Evolutionary conservation across 495 filamentous ascomycete species (phyloP).

Genomic region (Talaromyces thailandensis): DNA sequence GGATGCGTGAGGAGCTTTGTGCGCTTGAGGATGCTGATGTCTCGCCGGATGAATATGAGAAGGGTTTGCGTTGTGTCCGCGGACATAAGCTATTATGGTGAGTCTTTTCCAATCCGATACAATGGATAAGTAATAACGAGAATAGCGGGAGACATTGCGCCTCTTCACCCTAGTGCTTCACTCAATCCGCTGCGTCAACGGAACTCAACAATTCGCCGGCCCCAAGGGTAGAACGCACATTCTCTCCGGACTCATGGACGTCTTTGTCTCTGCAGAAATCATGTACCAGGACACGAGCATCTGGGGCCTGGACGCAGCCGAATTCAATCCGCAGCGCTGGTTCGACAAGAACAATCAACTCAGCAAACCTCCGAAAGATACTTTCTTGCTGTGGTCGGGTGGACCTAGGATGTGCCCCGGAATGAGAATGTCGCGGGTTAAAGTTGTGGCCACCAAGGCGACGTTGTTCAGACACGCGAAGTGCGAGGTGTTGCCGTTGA

Average conservation of each 20-base stretch:
- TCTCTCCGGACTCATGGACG: slow-evolving; percentile 19
- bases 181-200: slow-evolving; percentile 27
- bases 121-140: background rate
- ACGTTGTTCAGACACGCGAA: slow-evolving; percentile 22
- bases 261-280: slow-evolving; percentile 17
- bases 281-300: slow-evolving; percentile 32
- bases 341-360: slow-evolving; percentile 15
- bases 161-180: slow-evolving; percentile 36
- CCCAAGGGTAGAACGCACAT: slow-evolving; percentile 10
- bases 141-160: slow-evolving; percentile 41
- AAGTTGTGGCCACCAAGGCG: slow-evolving; percentile 41
- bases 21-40: slow-evolving; percentile 4
- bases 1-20: slow-evolving; percentile 35
- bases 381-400: slow-evolving; percentile 40
- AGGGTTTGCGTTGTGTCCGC: slow-evolving; percentile 31
- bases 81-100: slow-evolving; percentile 39
- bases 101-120: background rate
- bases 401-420: slow-evolving; percentile 40
- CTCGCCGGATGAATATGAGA: slow-evolving; percentile 10
- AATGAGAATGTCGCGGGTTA: slow-evolving; percentile 42
- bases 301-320: slow-evolving; percentile 36
- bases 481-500: slow-evolving; percentile 8
- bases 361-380: slow-evolving; percentile 21
- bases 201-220: slow-evolving; percentile 16
- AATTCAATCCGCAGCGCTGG: slow-evolving; percentile 43